Percentiles rank a stretch among this genome's conserved stretches.
These are phyloP conservation scores for Penicillium sp. DNA, from an alignment of 2,329 filamentous ascomycete genomes.

Conservation along the genomic window DNA sequence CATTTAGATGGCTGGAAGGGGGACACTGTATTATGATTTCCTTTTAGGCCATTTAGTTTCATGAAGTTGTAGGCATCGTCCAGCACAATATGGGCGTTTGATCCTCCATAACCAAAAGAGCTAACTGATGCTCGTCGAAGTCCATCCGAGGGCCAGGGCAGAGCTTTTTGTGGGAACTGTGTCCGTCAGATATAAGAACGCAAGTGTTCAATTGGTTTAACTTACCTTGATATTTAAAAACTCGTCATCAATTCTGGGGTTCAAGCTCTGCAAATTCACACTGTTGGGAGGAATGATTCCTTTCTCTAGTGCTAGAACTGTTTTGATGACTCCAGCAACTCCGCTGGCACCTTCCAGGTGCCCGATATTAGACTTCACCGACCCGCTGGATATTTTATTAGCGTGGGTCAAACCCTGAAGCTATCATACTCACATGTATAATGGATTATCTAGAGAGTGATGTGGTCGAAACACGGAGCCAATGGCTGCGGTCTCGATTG, in stretches of 20 bases:
- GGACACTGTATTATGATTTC: neutral
- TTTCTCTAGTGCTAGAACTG: conserved; percentile 26
- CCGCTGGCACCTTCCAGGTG: conserved; percentile 20
- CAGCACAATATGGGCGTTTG: conserved; percentile 30
- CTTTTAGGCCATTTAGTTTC: neutral
- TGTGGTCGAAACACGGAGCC: neutral
- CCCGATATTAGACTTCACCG: conserved; percentile 25
- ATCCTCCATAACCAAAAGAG: conserved; percentile 30
- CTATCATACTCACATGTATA: neutral
- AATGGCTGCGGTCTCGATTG: neutral
- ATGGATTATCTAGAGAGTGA: neutral
- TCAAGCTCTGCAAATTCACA: conserved; percentile 7
- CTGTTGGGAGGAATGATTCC: conserved; percentile 23
- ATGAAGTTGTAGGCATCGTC: conserved; percentile 21
- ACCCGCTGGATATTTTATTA: conserved; percentile 12
- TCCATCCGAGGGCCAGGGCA: conserved; percentile 21
- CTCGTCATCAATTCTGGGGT: conserved; percentile 9
- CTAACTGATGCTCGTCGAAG: conserved; percentile 24
- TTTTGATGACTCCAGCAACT: conserved; percentile 24
- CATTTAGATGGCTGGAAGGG: conserved; percentile 1
- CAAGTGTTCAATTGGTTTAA: neutral
- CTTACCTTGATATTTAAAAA: conserved; percentile 7
- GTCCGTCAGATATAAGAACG: conserved; percentile 6
- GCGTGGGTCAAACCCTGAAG: neutral
- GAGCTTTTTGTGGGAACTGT: conserved; percentile 10